Evolutionary conservation across 768 basidiomycete genomes (phyloP).

Genomic region (Inosperma sp.): DNA sequence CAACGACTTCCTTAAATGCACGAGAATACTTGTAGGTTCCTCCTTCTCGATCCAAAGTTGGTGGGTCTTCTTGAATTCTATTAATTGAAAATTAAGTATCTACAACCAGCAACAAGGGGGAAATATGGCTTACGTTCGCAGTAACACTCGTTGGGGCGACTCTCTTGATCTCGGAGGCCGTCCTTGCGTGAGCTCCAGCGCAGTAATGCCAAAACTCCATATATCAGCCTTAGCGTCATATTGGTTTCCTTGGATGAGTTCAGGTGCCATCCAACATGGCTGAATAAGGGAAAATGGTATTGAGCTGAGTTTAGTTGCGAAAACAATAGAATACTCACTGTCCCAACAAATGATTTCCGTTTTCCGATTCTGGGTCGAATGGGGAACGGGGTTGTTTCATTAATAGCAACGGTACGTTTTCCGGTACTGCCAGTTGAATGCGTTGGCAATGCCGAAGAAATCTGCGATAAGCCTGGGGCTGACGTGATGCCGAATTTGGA

Average conservation of each 20-base stretch:
- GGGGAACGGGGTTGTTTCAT: constrained; percentile 23
- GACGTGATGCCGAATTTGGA: constrained; percentile 28
- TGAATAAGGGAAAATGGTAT: constrained; percentile 20
- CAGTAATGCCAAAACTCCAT: constrained; percentile 97
- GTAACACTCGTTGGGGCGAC: constrained; percentile 64
- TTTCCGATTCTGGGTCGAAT: constrained; percentile 57
- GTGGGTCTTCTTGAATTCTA: constrained; percentile 74
- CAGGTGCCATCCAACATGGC: constrained; percentile 98
- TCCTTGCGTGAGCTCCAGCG: constrained; percentile 83
- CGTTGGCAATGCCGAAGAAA: constrained; percentile 16
- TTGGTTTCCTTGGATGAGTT: constrained; percentile 77
- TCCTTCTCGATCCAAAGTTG: constrained; percentile 67
- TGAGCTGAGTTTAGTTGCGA: background rate
- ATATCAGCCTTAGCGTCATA: constrained; percentile 90
- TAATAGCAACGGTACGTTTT: constrained; percentile 35
- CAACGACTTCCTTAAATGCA: constrained; percentile 78
- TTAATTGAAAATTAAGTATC: constrained; percentile 3
- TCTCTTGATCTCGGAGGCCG: constrained; percentile 81
- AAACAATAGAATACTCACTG: constrained; percentile 41
- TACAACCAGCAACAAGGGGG: background rate
- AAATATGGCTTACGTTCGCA: constrained; percentile 53
- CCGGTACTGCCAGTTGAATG: constrained; percentile 10
- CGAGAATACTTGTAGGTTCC: constrained; percentile 74
- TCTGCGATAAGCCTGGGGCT: constrained; percentile 28
- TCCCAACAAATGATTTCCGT: constrained; percentile 90